A percentile compares a stretch with the other conserved stretches of the same genome.
These are phyloP conservation scores for Aspergillus carlsbadensis DNA, from an alignment of 495 filamentous ascomycete genomes.

Conservation along the genomic window DNA sequence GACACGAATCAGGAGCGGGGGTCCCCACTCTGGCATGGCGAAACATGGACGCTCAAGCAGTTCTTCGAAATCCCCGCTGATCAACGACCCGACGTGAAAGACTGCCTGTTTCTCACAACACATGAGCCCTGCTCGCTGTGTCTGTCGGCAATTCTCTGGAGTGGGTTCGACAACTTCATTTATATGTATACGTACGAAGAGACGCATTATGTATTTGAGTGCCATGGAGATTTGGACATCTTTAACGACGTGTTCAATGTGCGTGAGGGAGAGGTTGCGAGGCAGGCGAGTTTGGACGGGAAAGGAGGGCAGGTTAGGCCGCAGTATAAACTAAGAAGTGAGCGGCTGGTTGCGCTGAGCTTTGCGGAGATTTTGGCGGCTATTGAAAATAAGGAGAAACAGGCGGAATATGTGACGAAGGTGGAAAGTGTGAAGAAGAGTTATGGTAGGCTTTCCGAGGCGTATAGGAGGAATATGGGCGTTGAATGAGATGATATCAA, in stretches of 20 bases:
- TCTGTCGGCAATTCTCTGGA: slow-evolving; percentile 7
- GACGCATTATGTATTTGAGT: slow-evolving; percentile 3
- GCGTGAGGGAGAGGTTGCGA: background rate
- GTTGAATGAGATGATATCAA: background rate
- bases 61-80: slow-evolving; percentile 1
- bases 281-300: slow-evolving; percentile 2
- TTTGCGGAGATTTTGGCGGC: slow-evolving; percentile 6
- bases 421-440: slow-evolving; percentile 2
- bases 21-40: slow-evolving; percentile 5
- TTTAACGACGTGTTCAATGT: slow-evolving; percentile 9
- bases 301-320: background rate
- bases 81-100: background rate
- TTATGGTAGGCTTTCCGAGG: slow-evolving; percentile 4
- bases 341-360: slow-evolving; percentile 2
- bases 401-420: background rate
- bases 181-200: slow-evolving; percentile 9
- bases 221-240: slow-evolving; percentile 4
- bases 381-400: background rate
- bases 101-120: slow-evolving; percentile 3
- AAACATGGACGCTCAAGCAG: slow-evolving; percentile 8
- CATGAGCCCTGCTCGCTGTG: slow-evolving; percentile 6
- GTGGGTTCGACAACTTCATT: slow-evolving; percentile 8
- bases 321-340: slow-evolving; percentile 1
- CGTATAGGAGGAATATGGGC: slow-evolving; percentile 5
- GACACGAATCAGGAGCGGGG: slow-evolving; percentile 5